Conservation (phyloP, 2,329 filamentous ascomycete species). For the Neonectria coccinea region DNA sequence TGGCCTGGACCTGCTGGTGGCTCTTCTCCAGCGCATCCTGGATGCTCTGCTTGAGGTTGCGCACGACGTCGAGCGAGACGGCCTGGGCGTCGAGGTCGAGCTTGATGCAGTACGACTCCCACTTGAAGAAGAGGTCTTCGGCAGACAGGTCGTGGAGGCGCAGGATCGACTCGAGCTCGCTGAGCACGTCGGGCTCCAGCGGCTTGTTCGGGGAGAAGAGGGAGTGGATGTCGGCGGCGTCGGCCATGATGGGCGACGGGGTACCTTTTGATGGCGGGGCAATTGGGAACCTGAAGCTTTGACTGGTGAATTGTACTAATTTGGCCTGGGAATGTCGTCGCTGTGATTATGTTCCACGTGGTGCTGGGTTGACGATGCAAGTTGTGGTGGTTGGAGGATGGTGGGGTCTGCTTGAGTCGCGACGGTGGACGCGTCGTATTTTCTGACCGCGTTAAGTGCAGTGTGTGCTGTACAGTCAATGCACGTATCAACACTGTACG, state of each 20-base stretch:
- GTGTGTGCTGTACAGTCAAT: constrained; percentile 15
- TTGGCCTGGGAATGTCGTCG: not conserved
- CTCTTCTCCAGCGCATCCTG: constrained; percentile 86
- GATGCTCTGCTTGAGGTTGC: constrained; percentile 86
- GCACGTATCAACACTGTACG: not conserved
- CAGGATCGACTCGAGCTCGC: constrained; percentile 87
- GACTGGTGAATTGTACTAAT: not conserved
- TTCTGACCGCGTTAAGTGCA: constrained; percentile 40
- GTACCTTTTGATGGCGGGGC: not conserved
- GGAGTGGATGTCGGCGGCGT: constrained; percentile 49
- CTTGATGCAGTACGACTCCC: constrained; percentile 97
- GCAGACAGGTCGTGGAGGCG: constrained; percentile 82
- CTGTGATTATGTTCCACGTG: constrained; percentile 1
- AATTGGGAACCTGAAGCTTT: not conserved
- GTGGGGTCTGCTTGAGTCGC: constrained; percentile 30
- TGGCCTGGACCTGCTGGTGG: constrained; percentile 72
- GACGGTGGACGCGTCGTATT: constrained; percentile 36
- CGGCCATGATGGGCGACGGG: constrained; percentile 50
- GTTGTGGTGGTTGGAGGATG: constrained; percentile 32
- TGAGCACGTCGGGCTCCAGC: constrained; percentile 81
- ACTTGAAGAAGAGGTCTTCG: constrained; percentile 97
- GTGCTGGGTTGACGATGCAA: constrained; percentile 26
- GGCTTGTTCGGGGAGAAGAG: constrained; percentile 55
- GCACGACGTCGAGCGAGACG: constrained; percentile 73
- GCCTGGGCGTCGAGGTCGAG: constrained; percentile 85